phyloP scores from a whole-genome alignment of 371 early-diverging fungal species.

The Chytridium lagenaria region DNA sequence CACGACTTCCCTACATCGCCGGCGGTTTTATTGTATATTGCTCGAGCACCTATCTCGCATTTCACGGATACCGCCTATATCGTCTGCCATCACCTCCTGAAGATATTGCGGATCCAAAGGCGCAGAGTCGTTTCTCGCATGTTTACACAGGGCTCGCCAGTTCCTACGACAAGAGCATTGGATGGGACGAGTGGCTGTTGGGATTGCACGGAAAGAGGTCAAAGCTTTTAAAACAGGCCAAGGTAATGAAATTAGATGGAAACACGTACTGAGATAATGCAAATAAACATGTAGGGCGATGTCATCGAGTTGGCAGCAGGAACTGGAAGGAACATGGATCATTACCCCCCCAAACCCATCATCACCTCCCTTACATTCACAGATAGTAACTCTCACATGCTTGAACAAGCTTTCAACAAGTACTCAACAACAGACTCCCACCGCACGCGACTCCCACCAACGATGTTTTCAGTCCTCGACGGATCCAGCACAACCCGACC shows the following conservation, averaged over 20 bases:
- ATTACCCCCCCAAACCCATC: conserved; percentile 52
- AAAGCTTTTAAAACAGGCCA: conserved; percentile 56
- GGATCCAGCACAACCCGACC: conserved; percentile 30
- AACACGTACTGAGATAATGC: not conserved
- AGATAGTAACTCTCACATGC: conserved; percentile 67
- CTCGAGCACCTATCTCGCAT: conserved; percentile 39
- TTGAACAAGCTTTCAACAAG: conserved; percentile 61
- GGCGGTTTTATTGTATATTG: conserved; percentile 36
- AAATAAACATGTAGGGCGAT: conserved; percentile 21
- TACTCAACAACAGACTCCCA: conserved; percentile 26
- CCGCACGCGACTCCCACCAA: conserved; percentile 17
- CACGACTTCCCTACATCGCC: conserved; percentile 20
- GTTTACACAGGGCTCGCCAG: conserved; percentile 54
- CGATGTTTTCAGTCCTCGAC: conserved; percentile 29
- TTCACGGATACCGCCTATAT: conserved; percentile 43
- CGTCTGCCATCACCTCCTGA: conserved; percentile 37
- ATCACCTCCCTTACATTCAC: conserved; percentile 60
- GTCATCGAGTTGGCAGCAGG: conserved; percentile 65
- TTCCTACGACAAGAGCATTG: conserved; percentile 67
- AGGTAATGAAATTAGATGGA: conserved; percentile 35
- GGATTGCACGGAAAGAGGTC: conserved; percentile 63
- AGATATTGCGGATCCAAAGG: conserved; percentile 34
- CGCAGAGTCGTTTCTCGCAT: conserved; percentile 23
- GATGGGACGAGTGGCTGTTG: conserved; percentile 72
- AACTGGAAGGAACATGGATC: conserved; percentile 73